Base-by-base conservation (phyloP, 768 basidiomycete species). In the Panellus pusillus region DNA sequence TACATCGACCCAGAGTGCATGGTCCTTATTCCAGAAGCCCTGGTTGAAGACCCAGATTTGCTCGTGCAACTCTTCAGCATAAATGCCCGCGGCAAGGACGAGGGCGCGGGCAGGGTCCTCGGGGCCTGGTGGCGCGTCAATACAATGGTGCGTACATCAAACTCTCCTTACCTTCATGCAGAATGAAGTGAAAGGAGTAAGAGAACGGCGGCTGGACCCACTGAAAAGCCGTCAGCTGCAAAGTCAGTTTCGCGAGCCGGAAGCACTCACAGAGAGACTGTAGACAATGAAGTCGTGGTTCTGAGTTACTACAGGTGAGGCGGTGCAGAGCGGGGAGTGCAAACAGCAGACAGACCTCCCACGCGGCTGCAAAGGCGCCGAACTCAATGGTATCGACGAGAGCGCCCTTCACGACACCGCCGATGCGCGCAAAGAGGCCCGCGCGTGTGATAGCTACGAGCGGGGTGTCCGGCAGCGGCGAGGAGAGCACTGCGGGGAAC, bases 11-110 rank as follows among this genome's bases (percentile, higher is more conserved):
- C 86, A 92, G 13, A 92, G 77, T 0, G 61, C 61, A 44, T 73
- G 74, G 61, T 82, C 77, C 63, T 91, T 89, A 17, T 57, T 48
- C 91, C 91, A 93, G 31, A 63, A 79, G 0, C 85, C 83, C 54
- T 81, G 77, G 54, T 91, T 82, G 68, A 81, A 93, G 5, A 93
- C 86, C 79, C 87, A 87, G 49, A 93, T 79, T 58, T 91, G 87
- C 4, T 85, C 69, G 48, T 89, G 85, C 11, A 83, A 68, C 29
- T 77, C 73, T 42, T 84, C 68, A 5, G 70, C 53, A 71, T 76
- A 86, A 19, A 78, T 65, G 1, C 84, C 87, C 4, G 74, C 71
- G 4, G 77, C 71, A 13, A 84, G 64, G 8, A 91, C 66, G 11
- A 89, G 71, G 4, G 77, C 67, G 13, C 81, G 77, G 9, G 74